Percentiles rank a stretch among this genome's conserved stretches.
These are phyloP conservation scores for Aspergillus sp. DNA, from an alignment of 2,329 filamentous ascomycete species.

Conservation along the genomic window DNA sequence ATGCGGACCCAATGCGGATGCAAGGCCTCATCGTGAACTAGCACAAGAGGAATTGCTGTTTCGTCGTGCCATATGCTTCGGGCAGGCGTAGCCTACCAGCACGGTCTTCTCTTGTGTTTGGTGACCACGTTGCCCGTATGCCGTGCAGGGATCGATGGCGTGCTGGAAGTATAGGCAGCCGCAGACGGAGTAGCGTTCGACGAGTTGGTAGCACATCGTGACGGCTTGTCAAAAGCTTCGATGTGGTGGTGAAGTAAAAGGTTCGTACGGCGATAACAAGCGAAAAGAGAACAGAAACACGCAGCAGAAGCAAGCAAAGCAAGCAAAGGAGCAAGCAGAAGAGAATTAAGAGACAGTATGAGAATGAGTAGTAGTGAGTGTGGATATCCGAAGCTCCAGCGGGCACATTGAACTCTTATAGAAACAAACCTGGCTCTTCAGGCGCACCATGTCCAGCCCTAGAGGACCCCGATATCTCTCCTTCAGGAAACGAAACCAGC, in stretches of 20 bases:
- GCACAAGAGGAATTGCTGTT: neutral
- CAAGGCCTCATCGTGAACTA: neutral
- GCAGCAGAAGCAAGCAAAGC: neutral
- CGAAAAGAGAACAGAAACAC: neutral
- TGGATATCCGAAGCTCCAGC: neutral
- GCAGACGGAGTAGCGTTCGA: slow-evolving; percentile 85
- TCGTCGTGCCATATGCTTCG: slow-evolving; percentile 46
- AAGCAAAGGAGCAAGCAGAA: neutral
- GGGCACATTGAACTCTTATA: neutral
- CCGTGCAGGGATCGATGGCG: slow-evolving; percentile 76
- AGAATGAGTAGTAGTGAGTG: neutral
- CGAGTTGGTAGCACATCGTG: slow-evolving; percentile 81
- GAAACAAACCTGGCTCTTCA: neutral
- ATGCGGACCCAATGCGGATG: too few species aligned
- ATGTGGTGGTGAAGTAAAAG: neutral
- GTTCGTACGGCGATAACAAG: neutral
- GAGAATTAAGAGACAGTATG: neutral
- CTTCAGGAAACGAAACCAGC: neutral
- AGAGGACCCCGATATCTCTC: neutral
- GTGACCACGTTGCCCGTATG: slow-evolving; percentile 74
- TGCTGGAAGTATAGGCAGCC: slow-evolving; percentile 86
- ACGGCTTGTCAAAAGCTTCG: slow-evolving; percentile 3
- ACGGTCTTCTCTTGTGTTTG: slow-evolving; percentile 71
- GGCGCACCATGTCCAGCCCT: slow-evolving; percentile 2
- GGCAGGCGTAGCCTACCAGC: slow-evolving; percentile 78